Evolutionary conservation across 345 rosid species (phyloP).

Genomic region (Cardiospermum halicacabum): DNA sequence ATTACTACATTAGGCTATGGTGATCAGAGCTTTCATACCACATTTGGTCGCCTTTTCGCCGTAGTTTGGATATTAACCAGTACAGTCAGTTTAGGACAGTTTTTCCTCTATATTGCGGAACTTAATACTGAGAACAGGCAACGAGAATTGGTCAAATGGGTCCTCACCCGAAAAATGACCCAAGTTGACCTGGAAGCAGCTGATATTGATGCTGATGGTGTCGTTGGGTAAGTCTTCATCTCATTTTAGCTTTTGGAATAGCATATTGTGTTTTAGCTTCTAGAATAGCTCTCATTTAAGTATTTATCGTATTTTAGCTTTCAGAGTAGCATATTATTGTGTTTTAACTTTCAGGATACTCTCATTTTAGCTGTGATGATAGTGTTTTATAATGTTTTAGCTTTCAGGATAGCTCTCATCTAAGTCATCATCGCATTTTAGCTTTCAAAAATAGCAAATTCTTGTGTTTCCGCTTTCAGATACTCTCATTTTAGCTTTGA

Average conservation of each 20-base stretch:
- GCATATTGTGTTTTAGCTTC: too few species aligned
- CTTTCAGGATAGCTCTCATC: too few species aligned
- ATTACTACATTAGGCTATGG: constrained; percentile 87
- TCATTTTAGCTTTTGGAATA: neutral
- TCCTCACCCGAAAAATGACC: constrained; percentile 57
- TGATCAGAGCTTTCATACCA: constrained; percentile 62
- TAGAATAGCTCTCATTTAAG: too few species aligned
- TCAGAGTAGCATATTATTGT: too few species aligned
- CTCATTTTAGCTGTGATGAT: too few species aligned
- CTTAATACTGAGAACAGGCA: constrained; percentile 57
- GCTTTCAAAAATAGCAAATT: too few species aligned
- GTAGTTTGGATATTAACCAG: constrained; percentile 64
- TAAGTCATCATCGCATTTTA: too few species aligned
- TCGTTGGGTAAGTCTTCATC: constrained; percentile 53
- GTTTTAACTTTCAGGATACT: too few species aligned
- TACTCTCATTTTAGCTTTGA: neutral
- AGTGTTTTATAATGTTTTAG: too few species aligned
- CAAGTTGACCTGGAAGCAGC: constrained; percentile 74
- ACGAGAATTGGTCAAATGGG: constrained; percentile 60
- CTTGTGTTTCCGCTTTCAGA: too few species aligned
- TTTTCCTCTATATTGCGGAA: constrained; percentile 62
- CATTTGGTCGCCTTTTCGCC: constrained; percentile 60
- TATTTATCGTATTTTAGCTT: too few species aligned
- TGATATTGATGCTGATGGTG: constrained; percentile 69
- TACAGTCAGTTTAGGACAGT: constrained; percentile 61